phyloP scores from a whole-genome alignment of 192 early-diverging fungal species.

The Coemansia umbellata region DNA sequence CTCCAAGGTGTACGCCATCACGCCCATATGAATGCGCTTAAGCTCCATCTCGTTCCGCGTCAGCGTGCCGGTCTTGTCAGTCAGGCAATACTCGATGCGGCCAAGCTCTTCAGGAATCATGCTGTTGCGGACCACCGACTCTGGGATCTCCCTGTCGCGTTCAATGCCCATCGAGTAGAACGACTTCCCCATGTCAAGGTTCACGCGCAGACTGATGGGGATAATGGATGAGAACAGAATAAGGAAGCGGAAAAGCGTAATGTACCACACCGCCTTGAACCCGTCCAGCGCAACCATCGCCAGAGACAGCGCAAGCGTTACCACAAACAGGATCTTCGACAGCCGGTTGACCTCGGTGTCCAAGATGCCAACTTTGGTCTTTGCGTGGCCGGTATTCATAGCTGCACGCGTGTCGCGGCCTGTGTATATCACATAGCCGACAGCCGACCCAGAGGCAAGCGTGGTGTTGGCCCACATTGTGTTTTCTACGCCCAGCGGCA shows the following conservation, averaged over 20 bases:
- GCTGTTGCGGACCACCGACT: slow-evolving; percentile 86
- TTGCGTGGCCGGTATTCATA: slow-evolving; percentile 91
- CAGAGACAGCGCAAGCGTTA: slow-evolving; percentile 78
- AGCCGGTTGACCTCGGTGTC: slow-evolving; percentile 89
- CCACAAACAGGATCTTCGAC: slow-evolving; percentile 86
- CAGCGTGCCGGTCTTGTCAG: slow-evolving; percentile 95
- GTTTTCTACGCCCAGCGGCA: slow-evolving; percentile 82
- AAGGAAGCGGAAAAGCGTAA: slow-evolving; percentile 88
- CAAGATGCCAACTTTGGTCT: slow-evolving; percentile 86
- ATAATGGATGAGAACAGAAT: slow-evolving; percentile 96
- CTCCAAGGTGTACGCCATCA: slow-evolving; percentile 86
- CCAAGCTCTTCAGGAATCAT: slow-evolving; percentile 96
- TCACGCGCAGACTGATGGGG: slow-evolving; percentile 91
- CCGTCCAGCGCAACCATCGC: slow-evolving; percentile 86
- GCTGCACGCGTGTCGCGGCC: slow-evolving; percentile 91
- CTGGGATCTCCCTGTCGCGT: slow-evolving; percentile 76
- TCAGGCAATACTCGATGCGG: slow-evolving; percentile 85
- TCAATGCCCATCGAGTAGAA: slow-evolving; percentile 89
- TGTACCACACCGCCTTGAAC: slow-evolving; percentile 86
- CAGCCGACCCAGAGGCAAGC: slow-evolving; percentile 82
- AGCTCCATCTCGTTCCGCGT: slow-evolving; percentile 98
- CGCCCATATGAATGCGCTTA: slow-evolving; percentile 91
- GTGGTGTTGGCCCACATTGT: slow-evolving; percentile 95
- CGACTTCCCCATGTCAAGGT: slow-evolving; percentile 95
- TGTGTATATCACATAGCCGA: slow-evolving; percentile 87